Base-by-base conservation (phyloP, 1,284 basidiomycete species). In the Ceraceosorus bombacis region DNA sequence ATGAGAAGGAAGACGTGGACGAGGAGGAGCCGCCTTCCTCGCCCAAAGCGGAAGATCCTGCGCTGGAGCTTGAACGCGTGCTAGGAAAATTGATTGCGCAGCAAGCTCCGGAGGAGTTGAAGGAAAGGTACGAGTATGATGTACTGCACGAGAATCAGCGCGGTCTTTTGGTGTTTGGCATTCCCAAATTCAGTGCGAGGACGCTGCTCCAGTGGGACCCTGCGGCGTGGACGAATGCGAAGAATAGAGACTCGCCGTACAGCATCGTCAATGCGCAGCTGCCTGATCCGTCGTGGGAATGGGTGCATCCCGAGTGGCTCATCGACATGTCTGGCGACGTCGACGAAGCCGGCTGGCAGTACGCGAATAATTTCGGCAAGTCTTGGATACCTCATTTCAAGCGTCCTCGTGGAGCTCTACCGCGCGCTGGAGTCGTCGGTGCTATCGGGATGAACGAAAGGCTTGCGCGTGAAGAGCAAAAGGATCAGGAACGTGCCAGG, bases 241-340 rank as follows among this genome's bases (percentile, higher is more conserved):
- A 54, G 13, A 64, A 66, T 55, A 61, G 65, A 49, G 67, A 70
- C 51, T 72, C 71, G 17, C 60, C 72, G 6, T 73, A 76, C 62
- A 72, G 67, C 58, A 70, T 74, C 48, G 66, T 69, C 39, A 77
- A 73, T 48, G 72, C 73, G 10, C 74, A 77, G 62, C 61, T 77
- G 48, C 74, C 74, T 1, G 73, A 77, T 62, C 68, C 72, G 4
- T 69, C 68, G 6, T 77, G 74, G 74, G 74, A 76, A 50, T 77
- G 74, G 74, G 73, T 74, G 15, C 71, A 77, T 43, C 62, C 61
- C 10, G 70, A 73, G 38, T 77, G 74, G 74, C 60, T 70, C 54
- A 73, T 77, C 60, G 74, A 77, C 63, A 77, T 77, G 74, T 70
- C 70, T 0, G 74, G 72, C 50, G 73, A 77, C 51, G 73, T 72